These are phyloP conservation scores for Aspergillus sparsus DNA, from an alignment of 495 filamentous ascomycete genomes.

Conservation along the genomic window DNA sequence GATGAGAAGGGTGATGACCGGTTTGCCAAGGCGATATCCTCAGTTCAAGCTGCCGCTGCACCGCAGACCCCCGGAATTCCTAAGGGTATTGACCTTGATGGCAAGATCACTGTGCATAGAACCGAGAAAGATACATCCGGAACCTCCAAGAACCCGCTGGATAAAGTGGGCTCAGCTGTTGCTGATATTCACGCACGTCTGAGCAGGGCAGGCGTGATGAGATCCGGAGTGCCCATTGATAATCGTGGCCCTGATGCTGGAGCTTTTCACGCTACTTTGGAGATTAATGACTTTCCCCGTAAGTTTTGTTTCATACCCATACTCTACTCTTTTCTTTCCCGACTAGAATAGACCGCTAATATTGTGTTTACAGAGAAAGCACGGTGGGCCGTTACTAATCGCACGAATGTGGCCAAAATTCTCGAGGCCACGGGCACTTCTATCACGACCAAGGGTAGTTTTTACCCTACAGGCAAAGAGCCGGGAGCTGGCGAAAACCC, in stretches of 20 bases:
- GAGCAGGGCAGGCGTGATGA: conserved; percentile 80
- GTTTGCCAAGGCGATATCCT: conserved; percentile 65
- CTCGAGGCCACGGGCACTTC: conserved; percentile 91
- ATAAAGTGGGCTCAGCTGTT: conserved; percentile 81
- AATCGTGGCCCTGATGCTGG: conserved; percentile 98
- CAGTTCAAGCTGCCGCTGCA: conserved; percentile 58
- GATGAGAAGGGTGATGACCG: conserved; percentile 56
- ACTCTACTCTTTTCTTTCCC: background rate
- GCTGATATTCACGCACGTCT: conserved; percentile 84
- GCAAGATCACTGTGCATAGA: conserved; percentile 78
- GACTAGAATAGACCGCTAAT: conserved; percentile 26
- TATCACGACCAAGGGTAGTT: conserved; percentile 96
- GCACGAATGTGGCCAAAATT: conserved; percentile 98
- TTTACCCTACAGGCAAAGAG: conserved; percentile 79
- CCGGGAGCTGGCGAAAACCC: conserved; percentile 71
- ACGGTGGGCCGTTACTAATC: conserved; percentile 97
- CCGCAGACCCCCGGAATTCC: conserved; percentile 52
- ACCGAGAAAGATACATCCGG: conserved; percentile 58
- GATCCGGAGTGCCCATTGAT: conserved; percentile 92
- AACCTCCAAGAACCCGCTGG: conserved; percentile 68
- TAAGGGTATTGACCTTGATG: conserved; percentile 67
- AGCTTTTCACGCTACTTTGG: conserved; percentile 93
- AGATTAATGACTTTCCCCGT: conserved; percentile 99
- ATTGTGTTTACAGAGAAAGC: conserved; percentile 70
- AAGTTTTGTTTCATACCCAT: too few species aligned